Evolutionary conservation across 2,329 filamentous ascomycete species (phyloP), one percentile per base, ranked within the genome.

Genomic region (Beauveria brongniartii): DNA sequence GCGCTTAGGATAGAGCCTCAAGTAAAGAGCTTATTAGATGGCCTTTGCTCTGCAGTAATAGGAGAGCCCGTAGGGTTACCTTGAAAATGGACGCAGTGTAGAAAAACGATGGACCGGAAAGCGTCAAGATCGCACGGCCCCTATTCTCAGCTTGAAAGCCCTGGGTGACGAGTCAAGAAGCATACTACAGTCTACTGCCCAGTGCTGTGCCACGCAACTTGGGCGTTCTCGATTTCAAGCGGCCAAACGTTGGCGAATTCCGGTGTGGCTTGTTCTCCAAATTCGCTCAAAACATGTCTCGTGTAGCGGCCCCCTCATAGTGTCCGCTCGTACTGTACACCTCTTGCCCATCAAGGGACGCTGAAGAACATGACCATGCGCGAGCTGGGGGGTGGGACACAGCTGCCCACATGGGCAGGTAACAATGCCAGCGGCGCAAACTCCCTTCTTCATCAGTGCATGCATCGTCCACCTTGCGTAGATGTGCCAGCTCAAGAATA

Each of bases 321-420:
- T 59, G 56, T 44, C 56, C 48, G 48, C 40, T 59, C 56, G 26
- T 59, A 59, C 56, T 59, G 56, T 59, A 50, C 48, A 26, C 55
- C 12, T 40, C 7, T 26, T 37, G 12, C 43, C 41, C 30, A 12
- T 20, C 37, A 8, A 14, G 10, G 10, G 18, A 14, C 24, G 37
- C 37, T 10, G 20, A 28, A 12, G 34, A 37, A 37, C 34, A 37
- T 16, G 14, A 37, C 14, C 34, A 37, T 37, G 34, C 5, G 34
- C 34, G 34, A 53, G 30, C 43, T 47, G 44, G 18, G 44, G 18
- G 5, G 47, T 16, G 56, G 37, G 18, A 52, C 47, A 50, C 12
- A 26, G 47, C 28, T 44, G 56, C 37, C 56, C 57, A 43, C 55
- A 50, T 58, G 30, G 37, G 50, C 50, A 59, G 20, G 26, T 47